Conservation (phyloP, 225 moss, liverwort and hornwort species). For the Pseudoscleropodium purum region DNA sequence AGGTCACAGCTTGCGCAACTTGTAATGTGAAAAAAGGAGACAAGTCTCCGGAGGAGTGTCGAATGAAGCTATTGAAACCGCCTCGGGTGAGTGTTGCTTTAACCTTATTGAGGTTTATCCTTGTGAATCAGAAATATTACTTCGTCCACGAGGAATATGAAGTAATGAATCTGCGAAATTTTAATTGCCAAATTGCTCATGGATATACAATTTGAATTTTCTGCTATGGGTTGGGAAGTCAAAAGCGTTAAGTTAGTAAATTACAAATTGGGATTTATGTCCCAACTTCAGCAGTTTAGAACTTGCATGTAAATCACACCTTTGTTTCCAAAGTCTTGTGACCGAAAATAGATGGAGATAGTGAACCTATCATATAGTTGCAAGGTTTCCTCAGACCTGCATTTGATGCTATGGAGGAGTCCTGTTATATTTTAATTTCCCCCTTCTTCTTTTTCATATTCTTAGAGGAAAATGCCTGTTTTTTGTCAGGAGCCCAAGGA, state of each 20-base stretch:
- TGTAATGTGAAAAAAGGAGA: conserved; percentile 93
- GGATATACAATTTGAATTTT: neutral
- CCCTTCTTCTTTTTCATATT: neutral
- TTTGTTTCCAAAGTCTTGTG: neutral
- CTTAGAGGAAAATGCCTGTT: neutral
- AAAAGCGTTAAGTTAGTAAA: neutral
- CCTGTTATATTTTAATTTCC: neutral
- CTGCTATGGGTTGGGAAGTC: neutral
- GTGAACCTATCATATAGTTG: neutral
- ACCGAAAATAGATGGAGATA: neutral
- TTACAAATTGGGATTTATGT: neutral
- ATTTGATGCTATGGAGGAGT: neutral
- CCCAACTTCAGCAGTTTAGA: neutral
- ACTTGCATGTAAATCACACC: neutral
- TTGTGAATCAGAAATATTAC: neutral
- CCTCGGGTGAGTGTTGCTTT: conserved; percentile 49
- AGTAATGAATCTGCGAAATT: neutral
- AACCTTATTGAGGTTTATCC: neutral
- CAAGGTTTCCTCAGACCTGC: neutral
- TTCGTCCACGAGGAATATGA: neutral
- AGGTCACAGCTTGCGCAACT: conserved; percentile 81
- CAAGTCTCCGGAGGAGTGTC: conserved; percentile 77
- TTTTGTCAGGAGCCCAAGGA: conserved; percentile 75
- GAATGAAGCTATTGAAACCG: conserved; percentile 66
- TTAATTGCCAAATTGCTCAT: no score